These are phyloP conservation scores for Arthrinium phaeospermum DNA, from an alignment of 2,329 filamentous ascomycete genomes.

Conservation along the genomic window DNA sequence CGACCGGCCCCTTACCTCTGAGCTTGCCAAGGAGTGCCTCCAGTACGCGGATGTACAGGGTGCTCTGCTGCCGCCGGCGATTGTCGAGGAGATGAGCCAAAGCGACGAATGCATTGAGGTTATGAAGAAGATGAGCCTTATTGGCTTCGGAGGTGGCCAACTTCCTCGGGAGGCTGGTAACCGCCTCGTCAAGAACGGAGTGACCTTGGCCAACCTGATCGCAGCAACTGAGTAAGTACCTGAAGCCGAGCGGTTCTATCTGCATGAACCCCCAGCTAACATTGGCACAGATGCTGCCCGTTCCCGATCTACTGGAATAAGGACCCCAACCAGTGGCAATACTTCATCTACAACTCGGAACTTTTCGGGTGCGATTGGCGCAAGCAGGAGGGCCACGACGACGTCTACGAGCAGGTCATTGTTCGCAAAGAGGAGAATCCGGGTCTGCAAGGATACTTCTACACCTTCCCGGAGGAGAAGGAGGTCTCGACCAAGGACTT, in stretches of 20 bases:
- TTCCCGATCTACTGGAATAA: conserved; percentile 43
- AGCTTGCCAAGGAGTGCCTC: conserved; percentile 41
- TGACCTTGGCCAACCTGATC: conserved; percentile 44
- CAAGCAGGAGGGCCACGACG: conserved; percentile 32
- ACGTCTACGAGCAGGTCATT: conserved; percentile 39
- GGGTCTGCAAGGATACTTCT: conserved; percentile 42
- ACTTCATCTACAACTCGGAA: conserved; percentile 49
- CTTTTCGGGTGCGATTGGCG: conserved; percentile 49
- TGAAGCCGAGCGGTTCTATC: conserved; percentile 25
- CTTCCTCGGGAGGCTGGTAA: conserved; percentile 46
- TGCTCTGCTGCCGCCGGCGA: conserved; percentile 43
- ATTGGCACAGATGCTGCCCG: conserved; percentile 35
- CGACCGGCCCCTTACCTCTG: conserved; percentile 42
- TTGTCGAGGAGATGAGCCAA: conserved; percentile 51
- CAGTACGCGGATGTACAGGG: conserved; percentile 36
- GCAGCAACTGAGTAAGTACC: conserved; percentile 47
- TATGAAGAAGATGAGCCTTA: conserved; percentile 41
- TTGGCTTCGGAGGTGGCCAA: conserved; percentile 47
- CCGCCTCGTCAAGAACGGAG: conserved; percentile 42
- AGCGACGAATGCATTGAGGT: conserved; percentile 36
- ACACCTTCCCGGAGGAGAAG: conserved; percentile 44
- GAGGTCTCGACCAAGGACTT: conserved; percentile 53
- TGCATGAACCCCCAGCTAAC: conserved; percentile 33
- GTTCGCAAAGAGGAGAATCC: conserved; percentile 30
- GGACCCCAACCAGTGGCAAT: conserved; percentile 47